Evolutionary conservation across 306 rosid genomes (phyloP), one percentile per base, ranked within the genome.

Genomic region (Trichosanthes cucumerina): DNA sequence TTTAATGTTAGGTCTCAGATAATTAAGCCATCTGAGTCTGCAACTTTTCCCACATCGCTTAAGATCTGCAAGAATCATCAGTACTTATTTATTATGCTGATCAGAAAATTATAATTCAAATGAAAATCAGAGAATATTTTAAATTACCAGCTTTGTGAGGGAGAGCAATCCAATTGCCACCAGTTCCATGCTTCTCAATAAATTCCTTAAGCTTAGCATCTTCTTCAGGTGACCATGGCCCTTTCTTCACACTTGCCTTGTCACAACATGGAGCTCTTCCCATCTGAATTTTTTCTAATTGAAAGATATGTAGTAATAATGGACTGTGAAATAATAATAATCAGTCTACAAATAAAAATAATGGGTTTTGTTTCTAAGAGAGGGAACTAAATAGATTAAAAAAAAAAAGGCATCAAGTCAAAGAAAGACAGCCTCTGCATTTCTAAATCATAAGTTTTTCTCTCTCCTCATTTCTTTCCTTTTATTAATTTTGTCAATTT

Each of bases 1-100:
- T 81, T 93, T 93, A 78, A 93, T 91, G 86, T 93, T 88, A 6
- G 98, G 98, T 80, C 98, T 89, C 0, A 93, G 88, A 88, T 93
- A 91, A 90, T 93, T 93, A n/a, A 93, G 84, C 70, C 70, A 63
- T 63, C 70, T 63, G 44, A 63, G 11, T 63, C 70, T 28, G 70
- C 70, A 63, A 14, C 98, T 93, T 82, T 93, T 93, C 76, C 98
- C 98, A 80, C 98, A 93, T 79, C 98, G 87, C 87, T 84, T 89
- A 80, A 93, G 83, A 49, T 91, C 98, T 93, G 64, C 5, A 26
- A 58, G 2, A 21, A 3, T 9, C 34, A 23, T 58, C 65, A n/a
- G n/a, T n/a, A 58, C 2, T 8, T 0, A 24, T 24, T 23, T 58
- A 49, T 21, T 58, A 14, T 8, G 9, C 33, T 58, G n/a, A n/a